Evolutionary conservation across 176 grass and related monocot species (phyloP).

Genomic region (Oryza rufipogon): DNA sequence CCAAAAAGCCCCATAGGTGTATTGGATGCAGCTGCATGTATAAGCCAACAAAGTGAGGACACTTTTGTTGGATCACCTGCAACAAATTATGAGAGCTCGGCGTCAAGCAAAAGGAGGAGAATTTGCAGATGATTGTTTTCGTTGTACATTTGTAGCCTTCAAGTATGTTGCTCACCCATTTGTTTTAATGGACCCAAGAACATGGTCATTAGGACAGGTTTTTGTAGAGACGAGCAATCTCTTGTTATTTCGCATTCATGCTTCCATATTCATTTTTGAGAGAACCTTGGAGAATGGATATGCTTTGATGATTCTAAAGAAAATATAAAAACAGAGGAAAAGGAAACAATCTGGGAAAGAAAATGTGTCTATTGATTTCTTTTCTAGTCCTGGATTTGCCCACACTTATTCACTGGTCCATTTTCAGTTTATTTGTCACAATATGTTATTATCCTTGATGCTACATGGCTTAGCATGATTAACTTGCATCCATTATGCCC

Average conservation of each 20-base stretch:
- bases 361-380: not conserved
- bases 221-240: not conserved
- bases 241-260: slow-evolving; percentile 20
- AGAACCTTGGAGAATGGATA: slow-evolving; percentile 8
- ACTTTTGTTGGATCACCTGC: slow-evolving; percentile 33
- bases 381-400: not conserved
- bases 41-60: slow-evolving; percentile 56
- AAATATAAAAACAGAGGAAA: not conserved
- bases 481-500: not conserved
- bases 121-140: slow-evolving; percentile 44
- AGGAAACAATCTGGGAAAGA: not conserved
- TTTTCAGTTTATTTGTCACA: not conserved
- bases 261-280: slow-evolving; percentile 2
- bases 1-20: slow-evolving; percentile 60
- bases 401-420: not conserved
- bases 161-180: slow-evolving; percentile 6
- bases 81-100: slow-evolving; percentile 29
- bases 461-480: not conserved
- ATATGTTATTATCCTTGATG: not conserved
- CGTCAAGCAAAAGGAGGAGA: slow-evolving; percentile 63
- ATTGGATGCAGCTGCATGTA: slow-evolving; percentile 51
- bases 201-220: not conserved
- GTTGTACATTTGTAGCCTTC: not conserved
- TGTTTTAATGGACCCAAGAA: not conserved
- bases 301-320: not conserved